These are phyloP conservation scores for Boletus subcaerulescens DNA, from an alignment of 768 basidiomycete genomes.

Conservation along the genomic window DNA sequence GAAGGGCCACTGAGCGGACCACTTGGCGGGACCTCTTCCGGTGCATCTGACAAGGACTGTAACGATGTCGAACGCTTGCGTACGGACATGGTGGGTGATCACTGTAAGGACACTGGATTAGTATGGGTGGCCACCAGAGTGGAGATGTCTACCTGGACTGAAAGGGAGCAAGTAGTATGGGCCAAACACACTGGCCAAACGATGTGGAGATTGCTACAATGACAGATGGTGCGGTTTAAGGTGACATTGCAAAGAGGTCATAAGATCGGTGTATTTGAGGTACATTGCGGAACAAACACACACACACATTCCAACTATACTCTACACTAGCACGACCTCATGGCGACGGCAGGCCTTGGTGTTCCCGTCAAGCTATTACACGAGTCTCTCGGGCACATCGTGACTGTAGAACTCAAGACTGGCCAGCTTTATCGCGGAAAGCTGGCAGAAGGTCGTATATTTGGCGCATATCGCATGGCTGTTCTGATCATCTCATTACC, in stretches of 20 bases:
- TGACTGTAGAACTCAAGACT: conserved; percentile 98
- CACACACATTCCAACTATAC: conserved; percentile 11
- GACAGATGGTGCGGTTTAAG: neutral
- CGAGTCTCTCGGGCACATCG: conserved; percentile 92
- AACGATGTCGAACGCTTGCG: conserved; percentile 19
- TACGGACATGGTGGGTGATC: conserved; percentile 14
- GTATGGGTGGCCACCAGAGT: neutral
- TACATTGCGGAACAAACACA: conserved; percentile 11
- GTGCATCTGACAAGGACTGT: conserved; percentile 16
- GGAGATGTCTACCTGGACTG: neutral
- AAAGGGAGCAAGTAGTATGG: too few species aligned
- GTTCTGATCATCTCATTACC: conserved; percentile 16
- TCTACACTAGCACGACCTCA: conserved; percentile 4
- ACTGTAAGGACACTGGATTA: neutral
- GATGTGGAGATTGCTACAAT: neutral
- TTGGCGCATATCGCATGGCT: conserved; percentile 6
- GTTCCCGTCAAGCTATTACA: conserved; percentile 96
- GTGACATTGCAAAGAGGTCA: neutral
- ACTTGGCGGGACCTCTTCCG: conserved; percentile 17
- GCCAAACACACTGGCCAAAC: neutral
- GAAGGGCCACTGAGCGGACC: conserved; percentile 50
- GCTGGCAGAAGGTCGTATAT: conserved; percentile 77
- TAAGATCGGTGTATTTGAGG: neutral
- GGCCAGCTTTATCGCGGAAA: conserved; percentile 97
- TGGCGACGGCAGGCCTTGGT: conserved; percentile 66